Conservation (phyloP, 192 early-diverging fungal species). For the Thamnidium elegans region DNA sequence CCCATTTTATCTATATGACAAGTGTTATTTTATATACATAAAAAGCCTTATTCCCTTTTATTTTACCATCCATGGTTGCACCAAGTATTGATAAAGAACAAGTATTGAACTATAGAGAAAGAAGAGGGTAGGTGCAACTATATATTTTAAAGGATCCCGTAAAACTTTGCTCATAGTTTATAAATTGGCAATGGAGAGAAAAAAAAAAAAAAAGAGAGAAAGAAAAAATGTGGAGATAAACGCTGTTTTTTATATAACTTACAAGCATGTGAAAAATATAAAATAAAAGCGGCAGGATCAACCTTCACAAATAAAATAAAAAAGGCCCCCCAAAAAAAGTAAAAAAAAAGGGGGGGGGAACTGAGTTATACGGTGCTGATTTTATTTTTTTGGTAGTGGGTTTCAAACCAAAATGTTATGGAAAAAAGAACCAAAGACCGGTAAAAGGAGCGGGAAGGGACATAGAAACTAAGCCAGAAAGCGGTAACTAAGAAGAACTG, state of each 20-base stretch:
- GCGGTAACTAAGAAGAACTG: no score
- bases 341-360: no score
- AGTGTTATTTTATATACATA: no score
- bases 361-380: no score
- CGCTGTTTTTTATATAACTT: not conserved
- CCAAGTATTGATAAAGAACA: constrained; percentile 10
- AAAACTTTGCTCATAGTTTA: not conserved
- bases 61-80: constrained; percentile 22
- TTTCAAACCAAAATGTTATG: no score
- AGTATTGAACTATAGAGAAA: not conserved
- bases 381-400: no score
- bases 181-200: not conserved
- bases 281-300: not conserved
- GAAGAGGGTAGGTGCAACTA: constrained; percentile 14
- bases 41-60: no score
- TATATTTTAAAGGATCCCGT: constrained; percentile 19
- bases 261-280: not conserved
- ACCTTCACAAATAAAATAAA: not conserved
- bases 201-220: not conserved
- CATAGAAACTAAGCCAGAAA: no score
- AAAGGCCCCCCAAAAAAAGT: not conserved
- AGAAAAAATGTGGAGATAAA: not conserved
- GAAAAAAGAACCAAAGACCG: no score
- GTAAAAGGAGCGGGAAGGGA: no score
- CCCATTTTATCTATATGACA: constrained; percentile 14